phyloP scores from a whole-genome alignment of 2,329 filamentous ascomycete genomes.

The Boeremia lycopersici region DNA sequence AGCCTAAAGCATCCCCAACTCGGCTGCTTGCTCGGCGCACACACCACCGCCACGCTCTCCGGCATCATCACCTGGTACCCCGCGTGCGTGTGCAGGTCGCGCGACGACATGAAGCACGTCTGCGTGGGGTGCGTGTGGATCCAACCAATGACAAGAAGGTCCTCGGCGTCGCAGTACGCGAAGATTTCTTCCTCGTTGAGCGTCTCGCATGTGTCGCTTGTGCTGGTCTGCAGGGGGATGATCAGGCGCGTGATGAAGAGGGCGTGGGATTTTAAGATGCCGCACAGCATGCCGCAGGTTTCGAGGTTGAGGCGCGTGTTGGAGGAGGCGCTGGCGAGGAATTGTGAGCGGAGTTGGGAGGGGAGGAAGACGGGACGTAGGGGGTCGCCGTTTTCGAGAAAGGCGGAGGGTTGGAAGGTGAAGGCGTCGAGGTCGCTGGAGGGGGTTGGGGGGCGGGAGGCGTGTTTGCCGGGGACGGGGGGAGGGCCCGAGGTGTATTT shows the following conservation, averaged over 20 bases:
- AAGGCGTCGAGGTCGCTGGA: constrained; percentile 63
- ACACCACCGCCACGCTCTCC: constrained; percentile 96
- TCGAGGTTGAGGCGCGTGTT: constrained; percentile 87
- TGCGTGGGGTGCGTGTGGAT: constrained; percentile 98
- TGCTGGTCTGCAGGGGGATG: constrained; percentile 88
- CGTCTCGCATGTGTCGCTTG: constrained; percentile 93
- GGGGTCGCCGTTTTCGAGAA: constrained; percentile 86
- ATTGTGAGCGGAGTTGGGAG: constrained; percentile 71
- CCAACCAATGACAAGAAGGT: constrained; percentile 89
- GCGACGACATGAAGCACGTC: constrained; percentile 95
- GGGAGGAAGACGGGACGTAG: constrained; percentile 90
- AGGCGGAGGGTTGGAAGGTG: constrained; percentile 83
- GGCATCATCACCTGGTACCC: constrained; percentile 97
- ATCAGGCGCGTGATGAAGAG: constrained; percentile 88
- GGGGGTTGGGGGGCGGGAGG: constrained; percentile 31
- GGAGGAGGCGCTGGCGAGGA: constrained; percentile 72
- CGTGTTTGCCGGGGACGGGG: constrained; percentile 41
- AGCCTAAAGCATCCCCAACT: constrained; percentile 92
- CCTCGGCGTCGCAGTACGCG: constrained; percentile 84
- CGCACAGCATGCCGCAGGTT: constrained; percentile 93
- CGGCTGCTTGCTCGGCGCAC: constrained; percentile 79
- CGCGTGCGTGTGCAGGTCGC: constrained; percentile 90
- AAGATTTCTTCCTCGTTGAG: constrained; percentile 84
- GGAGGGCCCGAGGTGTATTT: constrained; percentile 32
- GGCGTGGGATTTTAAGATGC: constrained; percentile 88